Percentiles rank a stretch among this genome's conserved stretches.
Evolutionary conservation across 345 rosid species (phyloP).

Genomic region (Balakata baccata): DNA sequence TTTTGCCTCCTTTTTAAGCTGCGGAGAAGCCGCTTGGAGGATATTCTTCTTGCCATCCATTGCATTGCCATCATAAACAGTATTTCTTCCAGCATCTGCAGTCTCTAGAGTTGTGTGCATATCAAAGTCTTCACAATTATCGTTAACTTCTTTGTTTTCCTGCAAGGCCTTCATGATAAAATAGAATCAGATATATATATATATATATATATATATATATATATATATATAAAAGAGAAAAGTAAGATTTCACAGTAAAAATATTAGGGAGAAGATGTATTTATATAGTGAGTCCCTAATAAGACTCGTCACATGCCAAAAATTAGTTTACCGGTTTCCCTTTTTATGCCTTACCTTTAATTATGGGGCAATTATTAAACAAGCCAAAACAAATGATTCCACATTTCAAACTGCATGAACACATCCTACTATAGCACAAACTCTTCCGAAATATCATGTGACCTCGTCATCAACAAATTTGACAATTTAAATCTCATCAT

Average conservation of each 20-base stretch:
- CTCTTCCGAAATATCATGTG: background rate
- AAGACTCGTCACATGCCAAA: background rate
- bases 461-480: background rate
- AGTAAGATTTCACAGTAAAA: background rate
- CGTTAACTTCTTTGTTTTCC: constrained; percentile 35
- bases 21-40: constrained; percentile 12
- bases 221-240: background rate
- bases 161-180: constrained; percentile 37
- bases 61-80: constrained; percentile 11
- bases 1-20: constrained; percentile 20
- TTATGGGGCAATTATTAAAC: background rate
- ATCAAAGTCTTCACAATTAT: constrained; percentile 26
- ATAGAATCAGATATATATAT: too few relatives aligned
- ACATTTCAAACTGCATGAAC: background rate
- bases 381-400: background rate
- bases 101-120: constrained; percentile 17
- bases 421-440: background rate
- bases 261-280: background rate
- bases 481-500: background rate
- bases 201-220: too few relatives aligned
- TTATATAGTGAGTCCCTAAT: too few relatives aligned
- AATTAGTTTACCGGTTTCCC: background rate
- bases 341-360: background rate
- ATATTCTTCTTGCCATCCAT: constrained; percentile 1
- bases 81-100: too few relatives aligned